Percentiles rank a stretch among this genome's conserved stretches.
phyloP scores from a whole-genome alignment of 257 asterid genomes.

The Nicotiana tomentosiformis region DNA sequence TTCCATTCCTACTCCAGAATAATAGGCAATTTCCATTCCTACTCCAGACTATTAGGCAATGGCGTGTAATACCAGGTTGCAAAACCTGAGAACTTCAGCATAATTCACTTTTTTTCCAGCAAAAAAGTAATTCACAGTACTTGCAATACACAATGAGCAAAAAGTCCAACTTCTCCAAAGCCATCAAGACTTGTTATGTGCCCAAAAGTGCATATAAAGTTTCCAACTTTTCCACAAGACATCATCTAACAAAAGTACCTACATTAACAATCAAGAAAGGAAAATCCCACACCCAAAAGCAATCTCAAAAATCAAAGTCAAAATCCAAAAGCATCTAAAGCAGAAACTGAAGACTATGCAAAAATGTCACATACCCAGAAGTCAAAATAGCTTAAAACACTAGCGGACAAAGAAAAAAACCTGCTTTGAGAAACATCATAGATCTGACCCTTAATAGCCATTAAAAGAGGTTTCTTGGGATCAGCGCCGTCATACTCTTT shows the following conservation, averaged over 20 bases:
- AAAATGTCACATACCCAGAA: not conserved
- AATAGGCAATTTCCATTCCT: not conserved
- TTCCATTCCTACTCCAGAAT: not conserved
- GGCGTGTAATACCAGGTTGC: not conserved
- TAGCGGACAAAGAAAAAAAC: slow-evolving; percentile 20
- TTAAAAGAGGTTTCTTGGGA: slow-evolving; percentile 73
- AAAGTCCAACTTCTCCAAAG: not conserved
- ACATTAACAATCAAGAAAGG: not conserved
- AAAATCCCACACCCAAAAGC: not conserved
- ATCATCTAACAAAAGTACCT: not conserved
- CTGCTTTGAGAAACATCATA: slow-evolving; percentile 96
- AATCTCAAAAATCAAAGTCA: not conserved
- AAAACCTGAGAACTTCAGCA: not conserved
- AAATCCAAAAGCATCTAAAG: not conserved
- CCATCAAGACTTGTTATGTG: not conserved
- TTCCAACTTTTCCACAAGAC: not conserved
- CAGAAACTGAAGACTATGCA: not conserved
- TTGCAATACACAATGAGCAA: not conserved
- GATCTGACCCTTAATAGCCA: slow-evolving; percentile 99
- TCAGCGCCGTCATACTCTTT: slow-evolving; percentile 81
- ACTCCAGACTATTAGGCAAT: not conserved
- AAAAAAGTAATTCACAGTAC: not conserved
- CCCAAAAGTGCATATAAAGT: not conserved
- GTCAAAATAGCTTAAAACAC: not conserved
- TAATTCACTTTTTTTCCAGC: not conserved